Base-by-base conservation (phyloP, 2,329 filamentous ascomycete genomes). In the Epichloe typhina region DNA sequence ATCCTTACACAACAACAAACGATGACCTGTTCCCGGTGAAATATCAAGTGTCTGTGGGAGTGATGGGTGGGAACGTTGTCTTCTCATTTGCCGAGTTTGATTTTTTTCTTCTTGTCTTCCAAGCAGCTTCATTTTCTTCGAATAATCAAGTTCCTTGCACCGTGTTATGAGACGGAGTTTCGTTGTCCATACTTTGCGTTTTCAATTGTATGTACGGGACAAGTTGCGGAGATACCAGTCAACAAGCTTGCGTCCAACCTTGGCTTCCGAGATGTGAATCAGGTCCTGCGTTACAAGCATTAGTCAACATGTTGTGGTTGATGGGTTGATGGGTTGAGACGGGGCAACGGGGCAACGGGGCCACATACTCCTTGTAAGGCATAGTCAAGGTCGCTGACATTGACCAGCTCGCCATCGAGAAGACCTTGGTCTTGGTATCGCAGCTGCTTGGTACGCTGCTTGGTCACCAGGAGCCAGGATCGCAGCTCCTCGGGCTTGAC, bases 221-320 rank as follows among this genome's bases (percentile, higher is more conserved):
- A 98, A 76, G 76, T 98, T 98, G 66, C 93, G 84, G 66, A 98
- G 80, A 71, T 98, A 98, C 93, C 93, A 98, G 72, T 98, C 93
- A 58, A 98, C 91, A 64, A 98, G 76, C 74, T 93, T 94, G 62
- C 93, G 82, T 65, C 93, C 93, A 54, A 96, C 89, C 83, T 98
- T 98, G 59, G 91, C 91, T 73, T 98, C 93, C 53, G 91, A 96
- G 61, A 98, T 93, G 72, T 98, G 93, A 68, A 98, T 98, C 62
- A 98, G 74, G 67, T 98, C 91, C 85, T 89, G 60, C 45, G 38
- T 12, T 13, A 39, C 11, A 5, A 13, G 4, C 2, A 55, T 66
- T 59, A 65, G 60, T 51, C 35, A 33, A 31, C 17, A 37, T 40
- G 44, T 11, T 35, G 3, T n/a, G 23, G 31, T 31, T 31, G 8